phyloP scores from a whole-genome alignment of 2,329 filamentous ascomycete species.

The Rhytidhysteron rufulum region DNA sequence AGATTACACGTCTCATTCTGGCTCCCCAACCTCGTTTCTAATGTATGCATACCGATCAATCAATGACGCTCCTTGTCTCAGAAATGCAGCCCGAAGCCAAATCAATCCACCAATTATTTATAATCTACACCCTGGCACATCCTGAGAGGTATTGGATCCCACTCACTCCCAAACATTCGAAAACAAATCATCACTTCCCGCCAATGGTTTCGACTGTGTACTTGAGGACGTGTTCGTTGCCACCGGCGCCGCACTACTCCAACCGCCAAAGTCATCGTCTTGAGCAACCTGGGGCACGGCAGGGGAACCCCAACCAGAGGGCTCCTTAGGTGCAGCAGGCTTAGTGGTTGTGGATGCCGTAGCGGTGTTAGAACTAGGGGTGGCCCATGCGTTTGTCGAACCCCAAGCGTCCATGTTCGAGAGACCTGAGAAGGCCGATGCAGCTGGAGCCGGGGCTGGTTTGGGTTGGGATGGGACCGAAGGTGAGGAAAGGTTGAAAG shows the following conservation, averaged over 20 bases:
- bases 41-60: no score
- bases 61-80: no score
- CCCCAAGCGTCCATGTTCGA: conserved; percentile 76
- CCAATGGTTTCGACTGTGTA: conserved; percentile 43
- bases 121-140: no score
- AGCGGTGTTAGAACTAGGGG: conserved; percentile 50
- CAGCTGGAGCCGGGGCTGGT: conserved; percentile 27
- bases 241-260: conserved; percentile 70
- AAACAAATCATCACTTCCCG: conserved; percentile 74
- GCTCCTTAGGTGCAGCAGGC: conserved; percentile 42
- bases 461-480: conserved; percentile 33
- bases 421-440: conserved; percentile 39
- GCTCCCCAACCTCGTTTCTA: no score
- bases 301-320: conserved; percentile 48
- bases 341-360: conserved; percentile 31
- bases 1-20: no score
- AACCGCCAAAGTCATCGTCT: conserved; percentile 95
- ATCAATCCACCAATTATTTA: no score
- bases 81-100: no score
- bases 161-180: conserved; percentile 90
- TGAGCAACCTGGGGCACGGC: conserved; percentile 66
- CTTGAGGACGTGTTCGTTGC: conserved; percentile 21
- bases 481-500: conserved; percentile 74
- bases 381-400: conserved; percentile 74
- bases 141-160: no score